Base-by-base conservation (phyloP, 2,329 filamentous ascomycete species). In the Diaporthe destruens region DNA sequence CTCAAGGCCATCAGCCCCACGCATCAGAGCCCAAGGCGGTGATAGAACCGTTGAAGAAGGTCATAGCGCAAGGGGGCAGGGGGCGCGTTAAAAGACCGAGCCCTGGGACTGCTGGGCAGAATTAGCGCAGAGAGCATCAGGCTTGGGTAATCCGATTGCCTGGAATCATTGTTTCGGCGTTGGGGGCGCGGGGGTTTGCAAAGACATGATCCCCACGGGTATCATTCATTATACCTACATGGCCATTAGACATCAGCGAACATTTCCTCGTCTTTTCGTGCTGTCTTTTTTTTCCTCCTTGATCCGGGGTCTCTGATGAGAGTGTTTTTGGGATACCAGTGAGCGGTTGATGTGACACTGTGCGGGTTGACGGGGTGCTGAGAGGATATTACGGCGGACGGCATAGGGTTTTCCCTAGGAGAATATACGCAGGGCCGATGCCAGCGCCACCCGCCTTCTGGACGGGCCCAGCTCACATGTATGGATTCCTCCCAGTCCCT, bases 1-100 rank as follows among this genome's bases (percentile, higher is more conserved):
- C 76, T 88, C 23, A 84, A 84, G 76, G 68, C 71, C 8, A 74
- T 74, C 47, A 67, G 57, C 39, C 73, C 73, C 18, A 55, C 42
- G 23, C 69, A 61, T 11, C 73, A 74, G 54, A 72, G 20, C 36
- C 73, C 73, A 6, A 72, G 71, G 59, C 66, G 73, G 6, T 70
- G 29, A 57, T 3, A 5, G 18, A 32, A 14, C 23, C 23, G 9
- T 51, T 25, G 14, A 18, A 3, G 54, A 14, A 3, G 8, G n/a
- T 6, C 23, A 20, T 7, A 7, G 32, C 34, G 29, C 12, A 29
- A 32, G 6, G 16, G 8, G 16, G 11, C 9, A 39, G 36, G 11
- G 36, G 57, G 57, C 32, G 8, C 32, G 9, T 20, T 20, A 36
- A 20, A 1, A 16, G 9, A 25, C 39, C 6, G 16, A 14, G 39